Conservation (phyloP, 768 basidiomycete species). For the Suillus bovinus region DNA sequence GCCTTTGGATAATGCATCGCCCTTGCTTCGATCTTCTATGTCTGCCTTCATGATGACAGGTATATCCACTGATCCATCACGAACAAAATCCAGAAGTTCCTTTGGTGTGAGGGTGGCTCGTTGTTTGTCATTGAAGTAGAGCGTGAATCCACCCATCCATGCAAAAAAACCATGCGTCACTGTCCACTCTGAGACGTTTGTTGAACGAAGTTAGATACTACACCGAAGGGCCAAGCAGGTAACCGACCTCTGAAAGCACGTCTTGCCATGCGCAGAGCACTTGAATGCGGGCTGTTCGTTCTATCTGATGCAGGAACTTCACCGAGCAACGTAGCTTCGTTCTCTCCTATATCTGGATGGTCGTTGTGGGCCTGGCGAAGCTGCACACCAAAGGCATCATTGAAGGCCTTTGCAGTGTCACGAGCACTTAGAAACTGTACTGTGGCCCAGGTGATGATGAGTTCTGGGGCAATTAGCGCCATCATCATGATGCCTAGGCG, state of each 20-base stretch:
- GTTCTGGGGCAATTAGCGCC: slow-evolving; percentile 29
- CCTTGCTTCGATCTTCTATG: slow-evolving; percentile 32
- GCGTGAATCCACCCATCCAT: slow-evolving; percentile 24
- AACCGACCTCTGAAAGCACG: background rate
- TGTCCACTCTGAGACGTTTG: background rate
- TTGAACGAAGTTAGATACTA: background rate
- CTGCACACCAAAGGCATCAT: background rate
- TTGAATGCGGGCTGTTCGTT: background rate
- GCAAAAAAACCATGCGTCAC: slow-evolving; percentile 18
- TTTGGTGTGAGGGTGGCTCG: slow-evolving; percentile 4
- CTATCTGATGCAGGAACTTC: background rate
- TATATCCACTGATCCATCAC: background rate
- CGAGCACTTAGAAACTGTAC: slow-evolving; percentile 24
- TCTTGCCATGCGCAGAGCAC: background rate
- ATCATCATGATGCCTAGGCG: slow-evolving; percentile 17
- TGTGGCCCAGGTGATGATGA: slow-evolving; percentile 29
- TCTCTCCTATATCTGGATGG: background rate
- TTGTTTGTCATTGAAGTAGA: slow-evolving; percentile 2
- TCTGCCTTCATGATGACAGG: slow-evolving; percentile 11
- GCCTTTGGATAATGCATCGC: slow-evolving; percentile 34
- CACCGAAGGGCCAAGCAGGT: background rate
- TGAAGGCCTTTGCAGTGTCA: background rate
- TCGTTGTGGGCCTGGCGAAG: background rate
- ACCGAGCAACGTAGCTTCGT: background rate
- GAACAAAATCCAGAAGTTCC: background rate